A percentile compares a stretch with the other conserved stretches of the same genome.
Evolutionary conservation across 2,329 filamentous ascomycete genomes (phyloP).

Genomic region (Parasarocladium wereldwijsianum): DNA sequence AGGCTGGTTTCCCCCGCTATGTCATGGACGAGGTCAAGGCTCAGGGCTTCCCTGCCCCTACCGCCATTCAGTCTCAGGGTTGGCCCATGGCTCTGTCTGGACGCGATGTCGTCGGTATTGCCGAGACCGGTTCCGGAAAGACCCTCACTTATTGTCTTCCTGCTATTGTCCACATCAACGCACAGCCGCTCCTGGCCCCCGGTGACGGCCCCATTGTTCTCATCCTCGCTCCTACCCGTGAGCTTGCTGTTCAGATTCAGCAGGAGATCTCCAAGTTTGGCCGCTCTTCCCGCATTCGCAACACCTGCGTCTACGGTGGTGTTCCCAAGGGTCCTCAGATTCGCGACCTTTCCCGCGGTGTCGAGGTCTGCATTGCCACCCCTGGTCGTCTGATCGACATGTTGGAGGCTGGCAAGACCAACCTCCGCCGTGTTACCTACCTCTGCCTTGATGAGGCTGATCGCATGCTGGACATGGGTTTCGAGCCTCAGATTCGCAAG

Average conservation of each 20-base stretch:
- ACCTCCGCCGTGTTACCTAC: constrained; percentile 94
- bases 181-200: constrained; percentile 85
- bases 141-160: constrained; percentile 96
- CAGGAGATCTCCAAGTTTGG: constrained; percentile 98
- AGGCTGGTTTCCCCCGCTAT: constrained; percentile 91
- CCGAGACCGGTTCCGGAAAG: constrained; percentile 98
- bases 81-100: constrained; percentile 99
- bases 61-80: constrained; percentile 92
- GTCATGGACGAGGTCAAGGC: constrained; percentile 98
- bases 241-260: constrained; percentile 96
- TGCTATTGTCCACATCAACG: constrained; percentile 98
- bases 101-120: constrained; percentile 96
- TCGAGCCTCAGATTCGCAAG: constrained; percentile 98
- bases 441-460: constrained; percentile 97
- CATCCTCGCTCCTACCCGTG: constrained; percentile 89
- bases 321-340: constrained; percentile 97
- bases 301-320: constrained; percentile 98
- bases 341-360: constrained; percentile 82
- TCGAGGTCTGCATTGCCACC: constrained; percentile 97
- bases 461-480: constrained; percentile 99
- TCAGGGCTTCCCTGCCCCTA: constrained; percentile 86
- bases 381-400: constrained; percentile 97
- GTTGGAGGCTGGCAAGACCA: constrained; percentile 95
- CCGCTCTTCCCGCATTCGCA: constrained; percentile 92
- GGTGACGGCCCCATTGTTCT: constrained; percentile 95